Base-by-base conservation (phyloP, 2,329 filamentous ascomycete species). In the Lachnellula suecica region DNA sequence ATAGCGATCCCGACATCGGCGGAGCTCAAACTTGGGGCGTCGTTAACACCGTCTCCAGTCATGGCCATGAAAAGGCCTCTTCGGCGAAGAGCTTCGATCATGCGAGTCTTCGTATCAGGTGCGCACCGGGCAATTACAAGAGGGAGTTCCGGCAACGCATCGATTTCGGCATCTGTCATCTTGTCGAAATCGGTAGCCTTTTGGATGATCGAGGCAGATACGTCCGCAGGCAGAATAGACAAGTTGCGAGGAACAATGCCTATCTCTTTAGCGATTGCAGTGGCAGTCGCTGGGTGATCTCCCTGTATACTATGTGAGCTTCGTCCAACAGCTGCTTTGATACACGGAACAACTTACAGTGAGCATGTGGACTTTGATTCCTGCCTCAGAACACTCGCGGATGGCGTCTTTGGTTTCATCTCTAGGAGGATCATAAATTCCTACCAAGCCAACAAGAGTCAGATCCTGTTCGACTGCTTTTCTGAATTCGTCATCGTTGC, bases 341-440 rank as follows among this genome's bases (percentile, higher is more conserved):
- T 6, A 2, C 11, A 40, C 6, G 37, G 38, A 23, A 6, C 20
- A 40, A 44, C 55, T 54, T 11, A 88, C 86, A 2, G 88, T 91
- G 1, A 91, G 86, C 88, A 92, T 92, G 68, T 88, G 85, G 34
- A 91, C 82, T 20, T 84, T 77, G 52, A 91, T 87, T 1, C 85
- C 85, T 2, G 88, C 88, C 1, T 80, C 76, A 4, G 85, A 80
- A 19, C 90, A 76, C 1, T 80, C 87, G 17, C 74, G 71, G 42
- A 84, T 71, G 1, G 83, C 80, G 9, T 73, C 73, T 0, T 80
- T 78, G 23, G 83, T 83, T 59, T 84, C 82, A 29, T 79, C 73
- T 47, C 81, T 74, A 11, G 80, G 79, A 27, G 82, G 81, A 61
- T 85, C 81, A 35, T 82, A 76, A 45, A 85, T 79, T 11, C 75